Base-by-base conservation (phyloP, 73 alveolate species). In the Effrenium voratum region DNA sequence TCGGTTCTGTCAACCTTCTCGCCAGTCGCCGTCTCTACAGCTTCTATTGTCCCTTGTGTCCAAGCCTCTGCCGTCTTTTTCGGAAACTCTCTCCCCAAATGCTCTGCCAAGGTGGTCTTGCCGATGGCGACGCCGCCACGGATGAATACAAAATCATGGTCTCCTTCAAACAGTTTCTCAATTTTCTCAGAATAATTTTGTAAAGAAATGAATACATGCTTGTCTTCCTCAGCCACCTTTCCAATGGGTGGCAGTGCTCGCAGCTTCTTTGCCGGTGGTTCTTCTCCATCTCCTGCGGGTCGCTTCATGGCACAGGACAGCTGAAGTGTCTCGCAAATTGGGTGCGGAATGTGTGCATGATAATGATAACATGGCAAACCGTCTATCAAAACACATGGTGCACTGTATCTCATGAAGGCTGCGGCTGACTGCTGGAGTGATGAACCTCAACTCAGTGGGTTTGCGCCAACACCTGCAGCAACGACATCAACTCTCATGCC, bases 41-140 rank as follows among this genome's bases (percentile, higher is more conserved):
- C 24, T n/a, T 68, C 81, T 8, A 30, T 46, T 12, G 47, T 70
- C 81, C 46, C 47, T 46, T 6, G 32, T 46, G 32, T 46, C 81
- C 81, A 70, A 70, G 32, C 30, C 80, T 2, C 5, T 68, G 46
- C 30, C 80, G 80, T 32, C 30, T 22, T 28, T 2, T 10, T 52
- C 32, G 43, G 43, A n/a, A 5, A 28, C 80, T 68, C 46, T 6
- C 80, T 16, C 6, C 32, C 80, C 46, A 68, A 26, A 3, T 68
- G 46, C 46, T 68, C 80, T 24, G 80, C 80, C 80, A 68, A 26
- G 5, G 80, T 68, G 30, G 80, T 68, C 46, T 68, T 68, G 80
- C 80, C 80, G 80, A 45, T 68, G 80, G 80, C 80, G 30, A 68
- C 80, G 80, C 80, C 80, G 5, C 80, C 80, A 30, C 80, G 80